Base-by-base conservation (phyloP, 176 grass and related monocot species). In the Eleusine indica region DNA sequence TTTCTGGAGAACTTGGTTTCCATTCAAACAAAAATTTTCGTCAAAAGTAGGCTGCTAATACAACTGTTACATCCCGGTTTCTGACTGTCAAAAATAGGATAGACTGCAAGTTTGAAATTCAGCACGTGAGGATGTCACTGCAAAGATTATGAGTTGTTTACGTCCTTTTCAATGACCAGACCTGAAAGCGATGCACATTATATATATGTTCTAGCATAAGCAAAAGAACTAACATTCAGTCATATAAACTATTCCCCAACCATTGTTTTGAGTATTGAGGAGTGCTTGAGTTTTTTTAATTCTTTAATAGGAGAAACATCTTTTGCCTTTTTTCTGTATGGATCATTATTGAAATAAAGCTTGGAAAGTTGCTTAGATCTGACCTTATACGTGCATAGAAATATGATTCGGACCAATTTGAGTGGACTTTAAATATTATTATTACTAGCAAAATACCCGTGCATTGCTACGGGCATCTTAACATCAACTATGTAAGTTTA, bases 71-170 rank as follows among this genome's bases (percentile, higher is more conserved):
- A n/a, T 75, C 17, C 8, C 16, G 16, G 46, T 19, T 67, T 4
- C 7, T 84, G 11, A 40, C n/a, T 18, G 30, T 46, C 32, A 35
- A 35, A 35, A 35, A 35, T 35, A 35, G 32, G 32, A 35, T 35
- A 35, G 32, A 35, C 32, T 35, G 32, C 32, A 35, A 35, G 32
- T 35, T 35, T 35, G 32, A 35, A 35, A 35, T 35, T 35, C 32
- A 35, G 32, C 30, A 30, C 44, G 35, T 35, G 76, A 39, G 54
- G 17, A 14, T 29, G 58, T 74, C 70, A 51, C 38, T 65, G 70
- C 41, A 22, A 83, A 74, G 69, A 73, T 83, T 47, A 73, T 51
- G 6, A 38, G 32, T 28, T 11, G 42, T 48, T 39, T 35, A 58
- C 5, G 19, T 74, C 58, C 29, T 66, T 64, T 74, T 64, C 79